A percentile compares a stretch with the other conserved stretches of the same genome.
Conservation (phyloP, 768 basidiomycete genomes). For the Suillus alpinus region DNA sequence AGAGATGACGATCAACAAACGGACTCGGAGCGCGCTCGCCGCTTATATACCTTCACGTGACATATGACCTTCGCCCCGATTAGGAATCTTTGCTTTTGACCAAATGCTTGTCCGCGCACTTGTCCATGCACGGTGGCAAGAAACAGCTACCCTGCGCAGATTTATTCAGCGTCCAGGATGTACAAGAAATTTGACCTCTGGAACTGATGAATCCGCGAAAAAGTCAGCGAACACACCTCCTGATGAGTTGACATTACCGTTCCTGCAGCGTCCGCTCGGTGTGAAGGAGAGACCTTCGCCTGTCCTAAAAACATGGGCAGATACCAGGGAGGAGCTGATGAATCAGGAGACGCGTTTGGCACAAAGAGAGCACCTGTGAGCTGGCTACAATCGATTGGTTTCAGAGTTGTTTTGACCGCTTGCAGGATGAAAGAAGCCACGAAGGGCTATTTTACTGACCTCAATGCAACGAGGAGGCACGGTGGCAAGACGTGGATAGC, state of each 20-base stretch:
- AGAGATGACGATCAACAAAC: constrained; percentile 32
- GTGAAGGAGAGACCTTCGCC: constrained; percentile 67
- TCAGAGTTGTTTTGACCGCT: constrained; percentile 1
- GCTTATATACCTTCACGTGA: constrained; percentile 36
- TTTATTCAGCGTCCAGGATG: constrained; percentile 6
- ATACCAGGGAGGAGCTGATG: constrained; percentile 65
- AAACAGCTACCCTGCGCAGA: constrained; percentile 6
- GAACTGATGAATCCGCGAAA: constrained; percentile 2
- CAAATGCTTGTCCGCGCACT: constrained; percentile 16
- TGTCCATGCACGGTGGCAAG: constrained; percentile 10
- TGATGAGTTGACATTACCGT: constrained; percentile 22
- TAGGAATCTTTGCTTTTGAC: constrained; percentile 16
- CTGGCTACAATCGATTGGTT: neutral
- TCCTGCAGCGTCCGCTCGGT: constrained; percentile 72
- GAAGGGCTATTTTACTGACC: constrained; percentile 87
- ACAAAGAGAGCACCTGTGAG: constrained; percentile 62
- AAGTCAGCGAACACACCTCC: neutral
- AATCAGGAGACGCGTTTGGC: constrained; percentile 68
- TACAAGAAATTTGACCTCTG: neutral
- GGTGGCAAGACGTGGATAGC: constrained; percentile 97
- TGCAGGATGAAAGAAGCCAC: constrained; percentile 54
- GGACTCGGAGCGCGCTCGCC: constrained; percentile 20
- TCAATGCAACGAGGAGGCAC: constrained; percentile 72
- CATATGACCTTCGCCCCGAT: constrained; percentile 12
- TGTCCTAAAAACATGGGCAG: constrained; percentile 51